Evolutionary conservation across 805 yeast genomes (phyloP).

Genomic region (Peterozyma toletana): DNA sequence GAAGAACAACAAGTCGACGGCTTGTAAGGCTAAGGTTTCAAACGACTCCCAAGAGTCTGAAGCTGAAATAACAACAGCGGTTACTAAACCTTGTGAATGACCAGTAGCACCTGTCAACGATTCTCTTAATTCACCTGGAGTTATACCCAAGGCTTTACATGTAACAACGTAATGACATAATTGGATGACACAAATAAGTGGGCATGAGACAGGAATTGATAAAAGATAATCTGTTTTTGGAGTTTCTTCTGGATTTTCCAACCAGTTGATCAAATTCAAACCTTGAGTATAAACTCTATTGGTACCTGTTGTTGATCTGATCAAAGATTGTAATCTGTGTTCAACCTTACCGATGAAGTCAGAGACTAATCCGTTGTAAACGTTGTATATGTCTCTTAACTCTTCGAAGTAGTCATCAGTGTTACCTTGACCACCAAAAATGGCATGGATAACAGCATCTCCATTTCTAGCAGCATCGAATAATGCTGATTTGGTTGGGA

Average conservation of each 20-base stretch:
- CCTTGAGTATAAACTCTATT: slow-evolving; percentile 92
- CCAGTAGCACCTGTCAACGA: slow-evolving; percentile 74
- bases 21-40: slow-evolving; percentile 61
- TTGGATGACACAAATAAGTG: slow-evolving; percentile 95
- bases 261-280: slow-evolving; percentile 83
- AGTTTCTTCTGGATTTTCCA: slow-evolving; percentile 73
- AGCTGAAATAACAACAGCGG: slow-evolving; percentile 80
- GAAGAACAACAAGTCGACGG: slow-evolving; percentile 81
- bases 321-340: slow-evolving; percentile 56
- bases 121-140: slow-evolving; percentile 82
- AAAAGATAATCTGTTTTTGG: slow-evolving; percentile 87
- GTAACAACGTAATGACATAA: slow-evolving; percentile 88
- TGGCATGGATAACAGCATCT: slow-evolving; percentile 64
- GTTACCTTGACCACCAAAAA: slow-evolving; percentile 99
- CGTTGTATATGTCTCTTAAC: slow-evolving; percentile 73
- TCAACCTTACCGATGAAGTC: slow-evolving; percentile 71
- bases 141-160: slow-evolving; percentile 72
- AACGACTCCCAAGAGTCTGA: slow-evolving; percentile 83
- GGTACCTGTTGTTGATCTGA: slow-evolving; percentile 66
- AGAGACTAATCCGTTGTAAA: slow-evolving; percentile 67
- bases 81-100: slow-evolving; percentile 87
- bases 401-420: slow-evolving; percentile 97
- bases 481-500: slow-evolving; percentile 30
- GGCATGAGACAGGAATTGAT: slow-evolving; percentile 91
- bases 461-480: slow-evolving; percentile 53